A percentile compares a stretch with the other conserved stretches of the same genome.
Evolutionary conservation across 768 basidiomycete species (phyloP).

Genomic region (Leucocoprinus sp.): DNA sequence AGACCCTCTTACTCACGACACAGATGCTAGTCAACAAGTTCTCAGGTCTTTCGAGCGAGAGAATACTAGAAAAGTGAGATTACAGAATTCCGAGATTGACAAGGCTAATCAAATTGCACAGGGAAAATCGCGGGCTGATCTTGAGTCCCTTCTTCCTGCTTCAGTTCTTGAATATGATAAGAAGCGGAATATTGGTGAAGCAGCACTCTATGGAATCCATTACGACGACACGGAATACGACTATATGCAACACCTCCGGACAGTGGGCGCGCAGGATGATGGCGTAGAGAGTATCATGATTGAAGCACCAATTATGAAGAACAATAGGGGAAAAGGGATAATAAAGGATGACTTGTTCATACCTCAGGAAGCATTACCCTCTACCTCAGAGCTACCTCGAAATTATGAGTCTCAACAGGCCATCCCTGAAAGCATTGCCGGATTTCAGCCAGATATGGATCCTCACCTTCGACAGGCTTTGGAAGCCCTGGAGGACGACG

Average conservation of each 20-base stretch:
- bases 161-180: conserved; percentile 36
- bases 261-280: conserved; percentile 68
- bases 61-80: conserved; percentile 56
- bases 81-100: conserved; percentile 10
- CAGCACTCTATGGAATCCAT: conserved; percentile 81
- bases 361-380: conserved; percentile 67
- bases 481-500: conserved; percentile 94
- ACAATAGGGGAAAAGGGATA: conserved; percentile 23
- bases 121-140: conserved; percentile 79
- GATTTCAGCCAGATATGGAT: conserved; percentile 95
- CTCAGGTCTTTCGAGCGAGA: conserved; percentile 73
- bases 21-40: conserved; percentile 84
- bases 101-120: conserved; percentile 20
- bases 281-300: conserved; percentile 77
- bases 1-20: conserved; percentile 92
- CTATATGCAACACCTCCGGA: conserved; percentile 94
- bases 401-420: conserved; percentile 72
- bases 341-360: conserved; percentile 49
- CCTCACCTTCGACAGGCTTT: conserved; percentile 87
- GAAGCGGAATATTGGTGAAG: conserved; percentile 71
- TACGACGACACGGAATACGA: conserved; percentile 96
- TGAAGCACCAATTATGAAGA: conserved; percentile 52
- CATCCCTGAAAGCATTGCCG: conserved; percentile 74
- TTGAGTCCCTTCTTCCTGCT: conserved; percentile 50
- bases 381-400: conserved; percentile 62